Evolutionary conservation across 139 green algal genomes (phyloP).

Genomic region (Chlorella sp.): DNA sequence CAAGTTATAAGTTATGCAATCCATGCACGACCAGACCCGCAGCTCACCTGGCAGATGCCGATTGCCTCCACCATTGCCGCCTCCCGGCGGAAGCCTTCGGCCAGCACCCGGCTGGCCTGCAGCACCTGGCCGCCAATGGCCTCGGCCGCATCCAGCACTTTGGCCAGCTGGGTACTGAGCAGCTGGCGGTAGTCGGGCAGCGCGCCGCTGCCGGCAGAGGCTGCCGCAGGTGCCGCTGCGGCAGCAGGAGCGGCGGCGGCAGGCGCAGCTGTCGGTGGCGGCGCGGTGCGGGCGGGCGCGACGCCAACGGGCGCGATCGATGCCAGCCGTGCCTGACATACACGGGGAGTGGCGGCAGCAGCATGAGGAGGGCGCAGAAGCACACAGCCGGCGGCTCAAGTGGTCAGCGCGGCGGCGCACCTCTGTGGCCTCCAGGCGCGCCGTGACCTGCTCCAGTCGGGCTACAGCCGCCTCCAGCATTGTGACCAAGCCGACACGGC

Average conservation of each 20-base stretch:
- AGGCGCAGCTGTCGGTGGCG: neutral
- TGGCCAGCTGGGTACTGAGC: neutral
- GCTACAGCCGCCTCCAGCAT: slow-evolving; percentile 42
- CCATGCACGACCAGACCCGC: slow-evolving; percentile 1
- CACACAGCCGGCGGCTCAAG: too few species aligned
- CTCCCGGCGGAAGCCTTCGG: slow-evolving; percentile 45
- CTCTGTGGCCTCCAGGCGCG: slow-evolving; percentile 43
- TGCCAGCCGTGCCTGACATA: neutral
- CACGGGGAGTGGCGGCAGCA: too few species aligned
- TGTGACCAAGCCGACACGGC: neutral
- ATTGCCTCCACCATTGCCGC: slow-evolving; percentile 49
- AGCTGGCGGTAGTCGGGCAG: slow-evolving; percentile 30
- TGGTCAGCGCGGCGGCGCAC: neutral
- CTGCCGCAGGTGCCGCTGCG: neutral
- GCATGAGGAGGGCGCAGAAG: neutral
- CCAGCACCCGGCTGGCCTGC: slow-evolving; percentile 29
- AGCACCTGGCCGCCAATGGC: slow-evolving; percentile 44
- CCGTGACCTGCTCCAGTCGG: slow-evolving; percentile 40
- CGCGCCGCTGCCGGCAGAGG: neutral
- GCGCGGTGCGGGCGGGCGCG: too few species aligned
- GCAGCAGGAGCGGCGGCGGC: neutral
- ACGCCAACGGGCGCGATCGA: neutral
- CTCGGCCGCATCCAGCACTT: slow-evolving; percentile 14
- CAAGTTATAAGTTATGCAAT: too few species aligned
- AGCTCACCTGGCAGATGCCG: slow-evolving; percentile 47